Base-by-base conservation (phyloP, 768 basidiomycete species). In the Boletus coccyginus region DNA sequence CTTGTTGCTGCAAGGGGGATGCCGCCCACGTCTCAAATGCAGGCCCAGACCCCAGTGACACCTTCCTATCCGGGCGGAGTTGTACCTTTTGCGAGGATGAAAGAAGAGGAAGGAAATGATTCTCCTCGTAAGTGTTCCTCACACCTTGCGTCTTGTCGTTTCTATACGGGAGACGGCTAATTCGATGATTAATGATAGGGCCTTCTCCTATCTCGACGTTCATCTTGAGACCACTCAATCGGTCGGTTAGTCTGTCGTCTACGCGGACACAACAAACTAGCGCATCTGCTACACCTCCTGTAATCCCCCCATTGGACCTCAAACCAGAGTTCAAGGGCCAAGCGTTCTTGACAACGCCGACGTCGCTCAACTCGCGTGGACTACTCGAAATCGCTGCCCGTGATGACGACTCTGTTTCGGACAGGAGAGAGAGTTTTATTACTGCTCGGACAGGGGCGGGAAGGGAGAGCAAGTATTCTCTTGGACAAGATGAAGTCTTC, bases 231-330 rank as follows among this genome's bases (percentile, higher is more conserved):
- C 83, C 81, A 13, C 70, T 88, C 54, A 89, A 87, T 63, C 77
- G 87, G 35, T 84, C 87, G 7, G 74, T 80, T 42, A 87, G 85
- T 27, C 78, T 86, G 55, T 81, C 79, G 1, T 88, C 87, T 2
- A 84, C 84, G 16, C 78, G 78, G 43, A 85, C 82, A 1, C 80
- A 85, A 53, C 69, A 75, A 36, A 82, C 83, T 5, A 72, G 73
- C 14, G 63, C 63, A 14, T 79, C 76, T 16, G 60, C 69, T 56
- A 63, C 74, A 21, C 75, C 72, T 5, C 83, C 85, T 1, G 72
- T 70, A 19, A 82, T 88, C 40, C 82, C 84, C 5, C 81, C 85
- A 5, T 70, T 87, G 35, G 84, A 87, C 64, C 69, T 85, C 19
- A 75, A 76, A 32, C 83, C 84, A 14, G 77, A 78, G 33, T 82